phyloP scores from a whole-genome alignment of 345 rosid genomes.

The Aquilaria malaccensis region DNA sequence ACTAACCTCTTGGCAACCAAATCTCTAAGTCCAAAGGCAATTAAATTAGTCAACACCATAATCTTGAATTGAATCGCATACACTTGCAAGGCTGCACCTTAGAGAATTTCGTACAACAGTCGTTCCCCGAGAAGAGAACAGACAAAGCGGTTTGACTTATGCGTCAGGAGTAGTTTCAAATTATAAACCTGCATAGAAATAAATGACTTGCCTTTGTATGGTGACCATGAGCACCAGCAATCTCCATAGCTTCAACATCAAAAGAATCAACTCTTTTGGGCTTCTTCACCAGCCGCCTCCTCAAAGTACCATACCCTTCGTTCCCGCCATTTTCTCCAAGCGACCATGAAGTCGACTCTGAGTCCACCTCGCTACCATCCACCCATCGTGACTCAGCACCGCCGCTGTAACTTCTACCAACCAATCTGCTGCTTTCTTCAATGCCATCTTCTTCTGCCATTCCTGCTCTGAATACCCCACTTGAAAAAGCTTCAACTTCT shows the following conservation, averaged over 20 bases:
- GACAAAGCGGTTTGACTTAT: too few species aligned
- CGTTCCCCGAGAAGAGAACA: too few species aligned
- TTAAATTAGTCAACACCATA: too few species aligned
- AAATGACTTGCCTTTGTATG: slow-evolving; percentile 42
- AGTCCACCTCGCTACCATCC: slow-evolving; percentile 80
- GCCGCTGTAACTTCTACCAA: slow-evolving; percentile 23
- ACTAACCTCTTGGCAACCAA: too few species aligned
- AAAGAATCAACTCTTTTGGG: slow-evolving; percentile 72
- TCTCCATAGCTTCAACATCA: slow-evolving; percentile 96
- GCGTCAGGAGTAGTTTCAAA: too few species aligned
- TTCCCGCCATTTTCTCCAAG: slow-evolving; percentile 33
- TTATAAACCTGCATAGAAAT: background rate
- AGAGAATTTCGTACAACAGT: too few species aligned
- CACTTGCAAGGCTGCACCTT: too few species aligned
- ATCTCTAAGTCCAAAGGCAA: too few species aligned
- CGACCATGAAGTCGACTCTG: slow-evolving; percentile 44
- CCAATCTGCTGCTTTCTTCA: slow-evolving; percentile 53
- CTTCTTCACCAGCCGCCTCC: slow-evolving; percentile 73
- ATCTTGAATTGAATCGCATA: too few species aligned
- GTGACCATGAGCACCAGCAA: slow-evolving; percentile 55
- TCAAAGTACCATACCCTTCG: slow-evolving; percentile 46
- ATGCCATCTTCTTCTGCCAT: slow-evolving; percentile 72
- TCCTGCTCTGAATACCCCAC: slow-evolving; percentile 16
- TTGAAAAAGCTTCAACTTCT: background rate
- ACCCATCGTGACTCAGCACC: slow-evolving; percentile 82